A percentile compares a stretch with the other conserved stretches of the same genome.
phyloP scores from a whole-genome alignment of 306 rosid species.

The Rosa persica region DNA sequence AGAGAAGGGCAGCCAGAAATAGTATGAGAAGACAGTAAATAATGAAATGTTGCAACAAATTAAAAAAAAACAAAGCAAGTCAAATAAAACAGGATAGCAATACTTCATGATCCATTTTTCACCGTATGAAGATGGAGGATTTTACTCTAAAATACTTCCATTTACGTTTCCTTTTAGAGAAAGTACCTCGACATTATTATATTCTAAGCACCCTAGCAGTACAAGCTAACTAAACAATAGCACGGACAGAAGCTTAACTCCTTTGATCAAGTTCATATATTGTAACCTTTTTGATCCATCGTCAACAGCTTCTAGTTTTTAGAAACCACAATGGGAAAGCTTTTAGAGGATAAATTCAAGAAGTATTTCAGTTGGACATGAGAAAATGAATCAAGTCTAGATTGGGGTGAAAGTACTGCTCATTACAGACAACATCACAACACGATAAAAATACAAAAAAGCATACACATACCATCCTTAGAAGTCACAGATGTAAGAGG shows the following conservation, averaged over 20 bases:
- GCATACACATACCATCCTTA: no score
- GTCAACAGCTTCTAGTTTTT: background rate
- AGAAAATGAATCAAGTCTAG: background rate
- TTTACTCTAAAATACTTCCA: background rate
- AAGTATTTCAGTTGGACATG: background rate
- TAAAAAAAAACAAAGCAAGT: background rate
- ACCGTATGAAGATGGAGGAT: background rate
- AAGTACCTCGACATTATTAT: background rate
- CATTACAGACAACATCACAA: background rate
- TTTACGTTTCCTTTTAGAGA: background rate
- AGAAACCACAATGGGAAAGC: background rate
- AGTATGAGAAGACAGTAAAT: background rate
- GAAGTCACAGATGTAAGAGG: background rate
- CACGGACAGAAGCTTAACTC: background rate
- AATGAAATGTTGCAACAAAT: background rate
- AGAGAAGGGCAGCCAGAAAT: constrained; percentile 33
- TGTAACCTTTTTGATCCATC: background rate
- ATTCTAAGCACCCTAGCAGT: background rate
- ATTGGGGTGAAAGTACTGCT: background rate
- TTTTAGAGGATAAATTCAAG: background rate
- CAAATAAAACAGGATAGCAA: constrained; percentile 4
- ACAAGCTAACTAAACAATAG: background rate
- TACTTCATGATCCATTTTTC: background rate
- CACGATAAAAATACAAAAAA: background rate
- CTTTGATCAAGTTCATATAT: background rate